These are phyloP conservation scores for Hepatocystis sp. DNA, from an alignment of 169 alveolate genomes.

Conservation along the genomic window DNA sequence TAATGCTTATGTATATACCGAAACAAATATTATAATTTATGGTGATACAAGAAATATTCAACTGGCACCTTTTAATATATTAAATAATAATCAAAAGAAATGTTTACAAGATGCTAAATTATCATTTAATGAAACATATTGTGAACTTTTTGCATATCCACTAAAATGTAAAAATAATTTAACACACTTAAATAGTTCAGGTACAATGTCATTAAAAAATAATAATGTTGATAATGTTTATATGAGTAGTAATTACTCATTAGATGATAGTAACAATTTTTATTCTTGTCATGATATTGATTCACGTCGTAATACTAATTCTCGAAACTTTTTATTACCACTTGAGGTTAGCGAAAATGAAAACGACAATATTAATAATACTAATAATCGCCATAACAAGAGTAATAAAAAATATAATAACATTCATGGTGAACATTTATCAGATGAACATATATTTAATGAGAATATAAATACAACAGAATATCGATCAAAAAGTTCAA, in stretches of 20 bases:
- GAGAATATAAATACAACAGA: neutral
- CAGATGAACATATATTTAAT: too few species aligned
- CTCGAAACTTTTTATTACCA: too few species aligned
- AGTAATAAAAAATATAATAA: neutral
- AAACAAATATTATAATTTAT: slow-evolving; percentile 55
- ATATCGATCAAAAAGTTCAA: neutral
- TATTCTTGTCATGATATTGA: too few species aligned
- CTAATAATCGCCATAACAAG: neutral
- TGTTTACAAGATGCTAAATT: slow-evolving; percentile 16
- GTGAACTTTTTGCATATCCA: slow-evolving; percentile 69
- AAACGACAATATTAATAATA: too few species aligned
- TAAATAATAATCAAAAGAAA: slow-evolving; percentile 26
- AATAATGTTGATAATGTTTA: too few species aligned
- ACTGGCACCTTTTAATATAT: slow-evolving; percentile 53
- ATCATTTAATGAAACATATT: slow-evolving; percentile 5
- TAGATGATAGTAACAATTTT: too few species aligned
- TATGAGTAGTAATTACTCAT: too few species aligned
- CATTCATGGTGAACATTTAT: neutral
- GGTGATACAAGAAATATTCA: slow-evolving; percentile 70
- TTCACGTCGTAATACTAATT: too few species aligned
- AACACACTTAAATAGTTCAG: slow-evolving; percentile 1
- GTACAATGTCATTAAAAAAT: too few species aligned
- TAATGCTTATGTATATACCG: slow-evolving; percentile 57
- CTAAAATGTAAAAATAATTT: slow-evolving; percentile 28
- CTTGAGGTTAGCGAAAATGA: too few species aligned